Conservation (phyloP, 2,329 filamentous ascomycete genomes). For the Zelopaecilomyces penicillatus region DNA sequence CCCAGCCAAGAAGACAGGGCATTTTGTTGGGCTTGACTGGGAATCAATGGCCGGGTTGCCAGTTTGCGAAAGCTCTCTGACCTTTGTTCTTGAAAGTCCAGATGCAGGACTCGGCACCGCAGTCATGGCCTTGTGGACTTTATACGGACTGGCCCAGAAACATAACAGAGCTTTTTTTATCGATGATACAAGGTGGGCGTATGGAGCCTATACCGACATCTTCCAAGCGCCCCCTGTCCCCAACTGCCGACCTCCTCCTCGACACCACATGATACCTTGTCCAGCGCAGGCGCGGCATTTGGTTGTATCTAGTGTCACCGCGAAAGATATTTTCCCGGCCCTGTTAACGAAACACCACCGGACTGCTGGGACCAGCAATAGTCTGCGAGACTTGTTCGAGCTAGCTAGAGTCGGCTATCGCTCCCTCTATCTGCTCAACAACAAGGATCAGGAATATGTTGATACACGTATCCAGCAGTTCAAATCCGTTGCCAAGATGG, state of each 20-base stretch:
- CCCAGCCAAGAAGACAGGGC: slow-evolving; percentile 32
- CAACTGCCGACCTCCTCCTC: slow-evolving; percentile 61
- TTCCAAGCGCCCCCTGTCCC: slow-evolving; percentile 60
- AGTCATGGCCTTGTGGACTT: slow-evolving; percentile 73
- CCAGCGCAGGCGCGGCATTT: slow-evolving; percentile 69
- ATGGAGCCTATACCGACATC: slow-evolving; percentile 65
- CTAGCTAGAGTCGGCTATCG: slow-evolving; percentile 64
- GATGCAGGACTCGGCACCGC: slow-evolving; percentile 72
- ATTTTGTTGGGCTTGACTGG: slow-evolving; percentile 40
- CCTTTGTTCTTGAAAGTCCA: slow-evolving; percentile 63
- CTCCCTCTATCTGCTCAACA: slow-evolving; percentile 61
- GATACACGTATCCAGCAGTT: slow-evolving; percentile 49
- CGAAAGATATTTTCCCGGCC: slow-evolving; percentile 55
- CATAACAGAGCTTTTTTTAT: slow-evolving; percentile 74
- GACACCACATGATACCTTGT: slow-evolving; percentile 69
- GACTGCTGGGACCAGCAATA: slow-evolving; percentile 14
- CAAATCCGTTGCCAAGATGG: slow-evolving; percentile 34
- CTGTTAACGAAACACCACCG: slow-evolving; percentile 26
- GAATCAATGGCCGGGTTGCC: slow-evolving; percentile 37
- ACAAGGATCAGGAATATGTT: slow-evolving; percentile 59
- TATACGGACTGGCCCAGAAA: slow-evolving; percentile 68
- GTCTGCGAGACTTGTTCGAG: slow-evolving; percentile 50
- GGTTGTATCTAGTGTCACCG: slow-evolving; percentile 62
- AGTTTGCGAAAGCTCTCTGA: slow-evolving; percentile 63
- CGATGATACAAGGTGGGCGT: slow-evolving; percentile 76